Evolutionary conservation across 345 rosid genomes (phyloP), one percentile per base, ranked within the genome.

Genomic region (Ricinus communis): DNA sequence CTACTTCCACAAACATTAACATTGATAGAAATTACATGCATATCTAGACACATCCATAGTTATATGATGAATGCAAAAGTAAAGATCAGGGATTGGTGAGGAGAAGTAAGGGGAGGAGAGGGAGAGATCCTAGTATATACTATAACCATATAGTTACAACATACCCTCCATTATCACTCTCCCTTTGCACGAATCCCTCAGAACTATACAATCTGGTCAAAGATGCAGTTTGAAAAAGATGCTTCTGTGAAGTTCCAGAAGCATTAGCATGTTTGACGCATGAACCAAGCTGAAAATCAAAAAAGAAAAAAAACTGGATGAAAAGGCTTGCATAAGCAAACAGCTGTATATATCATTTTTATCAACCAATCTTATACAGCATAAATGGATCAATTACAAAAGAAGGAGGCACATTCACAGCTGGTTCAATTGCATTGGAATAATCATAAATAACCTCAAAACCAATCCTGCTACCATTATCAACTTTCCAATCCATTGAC

Each of bases 101-200:
- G n/a, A 16, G 51, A 8, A n/a, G n/a, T n/a, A n/a, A n/a, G n/a
- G n/a, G n/a, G n/a, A n/a, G n/a, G n/a, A n/a, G n/a, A n/a, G n/a
- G n/a, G n/a, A 21, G 31, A 38, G 28, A 38, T 21, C 19, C n/a
- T 12, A 16, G 30, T 13, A 51, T 19, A 25, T 18, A 21, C 38
- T 46, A 30, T 30, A 57, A 31, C 15, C 24, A 46, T 66, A 11
- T 41, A 47, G 21, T 18, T 46, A 2, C n/a, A n/a, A 22, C 76
- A 51, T 66, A 91, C 97, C 87, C 75, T 18, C 71, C 76, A 49
- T 36, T 77, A 54, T 33, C 62, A 41, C 73, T 66, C 58, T 87
- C 88, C 79, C 82, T 87, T 67, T 77, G 86, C 40, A 79, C 74
- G 64, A 88, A 84, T 77, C 89, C 86, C 31, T 85, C 81, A 0